Conservation (phyloP, 2,329 filamentous ascomycete species). For the Exophiala viscosa region DNA sequence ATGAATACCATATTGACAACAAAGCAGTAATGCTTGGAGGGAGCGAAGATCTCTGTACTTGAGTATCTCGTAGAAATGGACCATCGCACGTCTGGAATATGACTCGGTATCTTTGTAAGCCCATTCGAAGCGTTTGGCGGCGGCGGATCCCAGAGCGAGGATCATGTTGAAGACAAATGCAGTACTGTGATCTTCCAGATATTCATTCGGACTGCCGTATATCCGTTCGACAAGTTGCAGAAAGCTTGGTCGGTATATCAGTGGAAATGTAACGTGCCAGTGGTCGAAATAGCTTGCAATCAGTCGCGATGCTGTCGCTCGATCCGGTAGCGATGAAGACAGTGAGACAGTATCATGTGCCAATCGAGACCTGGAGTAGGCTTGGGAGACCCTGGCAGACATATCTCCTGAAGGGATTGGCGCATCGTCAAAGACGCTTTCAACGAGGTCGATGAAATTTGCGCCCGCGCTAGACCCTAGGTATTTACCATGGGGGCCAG, state of each 20-base stretch:
- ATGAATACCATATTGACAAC: constrained; percentile 3
- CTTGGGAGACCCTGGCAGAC: neutral
- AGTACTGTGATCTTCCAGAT: neutral
- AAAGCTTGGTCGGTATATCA: neutral
- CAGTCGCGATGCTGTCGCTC: neutral
- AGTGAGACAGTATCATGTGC: neutral
- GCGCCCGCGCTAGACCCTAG: neutral
- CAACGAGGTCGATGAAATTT: neutral
- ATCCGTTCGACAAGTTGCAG: neutral
- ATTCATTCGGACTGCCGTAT: neutral
- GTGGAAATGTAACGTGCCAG: neutral
- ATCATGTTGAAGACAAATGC: neutral
- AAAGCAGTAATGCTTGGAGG: neutral
- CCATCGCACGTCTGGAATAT: neutral
- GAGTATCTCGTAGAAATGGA: neutral
- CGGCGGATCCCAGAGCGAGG: neutral
- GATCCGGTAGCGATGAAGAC: neutral
- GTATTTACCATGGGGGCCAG: neutral
- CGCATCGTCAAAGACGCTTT: neutral
- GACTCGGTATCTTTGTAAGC: neutral
- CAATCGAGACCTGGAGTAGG: neutral
- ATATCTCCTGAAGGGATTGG: neutral
- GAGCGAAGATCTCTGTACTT: neutral
- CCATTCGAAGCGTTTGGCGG: neutral
- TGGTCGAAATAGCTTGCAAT: neutral